Percentiles rank a stretch among this genome's conserved stretches.
These are phyloP conservation scores for Asterochloris erici DNA, from an alignment of 139 green algal species.

Conservation along the genomic window DNA sequence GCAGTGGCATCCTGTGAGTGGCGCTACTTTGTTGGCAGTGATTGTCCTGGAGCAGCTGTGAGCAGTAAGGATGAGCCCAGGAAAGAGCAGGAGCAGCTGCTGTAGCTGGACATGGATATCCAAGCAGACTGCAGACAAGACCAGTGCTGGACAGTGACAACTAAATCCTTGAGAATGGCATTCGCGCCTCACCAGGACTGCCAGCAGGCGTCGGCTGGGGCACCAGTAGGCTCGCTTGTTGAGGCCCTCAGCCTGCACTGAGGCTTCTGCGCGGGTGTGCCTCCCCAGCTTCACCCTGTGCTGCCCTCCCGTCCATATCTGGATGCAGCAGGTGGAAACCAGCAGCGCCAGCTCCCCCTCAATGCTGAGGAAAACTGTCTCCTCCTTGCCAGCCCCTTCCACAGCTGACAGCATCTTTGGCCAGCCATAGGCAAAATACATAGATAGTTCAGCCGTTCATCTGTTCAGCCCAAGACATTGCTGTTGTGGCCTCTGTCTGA, in stretches of 20 bases:
- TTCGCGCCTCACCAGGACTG: slow-evolving; percentile 52
- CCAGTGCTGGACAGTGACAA: too few species aligned
- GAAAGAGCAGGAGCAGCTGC: too few species aligned
- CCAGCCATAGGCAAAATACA: slow-evolving; percentile 49
- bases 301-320: slow-evolving; percentile 64
- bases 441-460: neutral
- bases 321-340: slow-evolving; percentile 39
- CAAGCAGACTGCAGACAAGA: too few species aligned
- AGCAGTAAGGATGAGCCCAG: too few species aligned
- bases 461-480: too few species aligned
- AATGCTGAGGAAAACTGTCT: slow-evolving; percentile 33
- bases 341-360: slow-evolving; percentile 47
- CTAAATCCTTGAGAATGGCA: too few species aligned
- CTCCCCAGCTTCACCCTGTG: slow-evolving; percentile 54
- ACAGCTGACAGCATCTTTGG: slow-evolving; percentile 18
- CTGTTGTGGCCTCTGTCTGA: too few species aligned
- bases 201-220: slow-evolving; percentile 42
- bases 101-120: too few species aligned
- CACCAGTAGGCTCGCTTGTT: slow-evolving; percentile 62
- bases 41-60: too few species aligned
- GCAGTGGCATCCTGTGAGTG: too few species aligned
- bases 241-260: slow-evolving; percentile 49
- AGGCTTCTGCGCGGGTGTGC: slow-evolving; percentile 22
- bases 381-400: slow-evolving; percentile 12
- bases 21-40: too few species aligned